These are phyloP conservation scores for Corchorus olitorius DNA, from an alignment of 345 rosid species.

Conservation along the genomic window DNA sequence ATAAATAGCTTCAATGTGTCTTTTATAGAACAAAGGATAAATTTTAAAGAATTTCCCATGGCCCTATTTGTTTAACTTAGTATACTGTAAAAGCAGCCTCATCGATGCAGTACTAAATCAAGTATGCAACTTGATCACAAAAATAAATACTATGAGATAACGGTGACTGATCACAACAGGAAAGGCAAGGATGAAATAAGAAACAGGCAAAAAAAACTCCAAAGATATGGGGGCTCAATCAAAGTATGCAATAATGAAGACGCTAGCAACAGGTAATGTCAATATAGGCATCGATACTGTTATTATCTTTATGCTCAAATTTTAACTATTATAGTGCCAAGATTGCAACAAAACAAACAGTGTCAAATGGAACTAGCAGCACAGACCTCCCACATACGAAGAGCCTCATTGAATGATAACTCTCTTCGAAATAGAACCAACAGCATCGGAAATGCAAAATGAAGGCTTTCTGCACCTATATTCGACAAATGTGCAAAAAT, in stretches of 20 bases:
- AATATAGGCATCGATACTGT: background rate
- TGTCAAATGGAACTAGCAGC: background rate
- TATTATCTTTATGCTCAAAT: background rate
- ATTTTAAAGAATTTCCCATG: background rate
- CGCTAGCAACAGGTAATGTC: background rate
- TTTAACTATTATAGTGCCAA: background rate
- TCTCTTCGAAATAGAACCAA: constrained; percentile 87
- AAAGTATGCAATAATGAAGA: constrained; percentile 11
- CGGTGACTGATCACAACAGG: background rate
- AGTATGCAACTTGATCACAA: background rate
- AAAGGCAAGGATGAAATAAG: background rate
- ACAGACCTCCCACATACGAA: constrained; percentile 92
- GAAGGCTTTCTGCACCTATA: constrained; percentile 96
- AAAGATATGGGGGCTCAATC: background rate
- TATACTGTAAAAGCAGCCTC: background rate
- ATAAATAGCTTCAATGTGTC: background rate
- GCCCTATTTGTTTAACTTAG: background rate
- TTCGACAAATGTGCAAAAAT: constrained; percentile 71
- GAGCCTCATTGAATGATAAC: constrained; percentile 77
- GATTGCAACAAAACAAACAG: constrained; percentile 2
- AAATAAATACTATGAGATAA: background rate
- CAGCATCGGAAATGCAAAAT: constrained; percentile 94
- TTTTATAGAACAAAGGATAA: background rate
- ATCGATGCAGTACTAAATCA: background rate
- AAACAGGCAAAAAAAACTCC: background rate